phyloP scores from a whole-genome alignment of 2,329 filamentous ascomycete species.

The Helotiales sp. region DNA sequence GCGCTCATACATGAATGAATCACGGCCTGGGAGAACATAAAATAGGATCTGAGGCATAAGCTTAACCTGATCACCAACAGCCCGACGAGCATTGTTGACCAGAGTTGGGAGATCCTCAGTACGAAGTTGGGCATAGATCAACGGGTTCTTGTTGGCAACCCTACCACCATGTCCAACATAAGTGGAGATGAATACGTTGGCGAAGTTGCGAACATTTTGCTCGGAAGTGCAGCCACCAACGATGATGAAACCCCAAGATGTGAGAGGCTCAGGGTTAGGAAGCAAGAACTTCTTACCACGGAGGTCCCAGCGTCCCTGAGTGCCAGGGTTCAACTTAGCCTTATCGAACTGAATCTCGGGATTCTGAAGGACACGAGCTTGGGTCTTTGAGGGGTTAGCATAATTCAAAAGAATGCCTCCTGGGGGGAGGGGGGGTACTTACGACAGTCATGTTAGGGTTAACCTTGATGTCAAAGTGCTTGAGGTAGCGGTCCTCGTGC shows the following conservation, averaged over 20 bases:
- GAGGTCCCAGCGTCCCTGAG: conserved; percentile 83
- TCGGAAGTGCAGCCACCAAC: conserved; percentile 61
- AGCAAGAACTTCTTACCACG: conserved; percentile 78
- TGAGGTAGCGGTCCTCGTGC: conserved; percentile 70
- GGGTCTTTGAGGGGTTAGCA: conserved; percentile 49
- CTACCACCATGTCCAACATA: conserved; percentile 67
- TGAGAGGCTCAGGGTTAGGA: conserved; percentile 65
- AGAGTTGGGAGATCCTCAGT: conserved; percentile 24
- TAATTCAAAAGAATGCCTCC: too few species aligned
- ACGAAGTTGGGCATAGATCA: conserved; percentile 43
- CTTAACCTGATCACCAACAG: conserved; percentile 32
- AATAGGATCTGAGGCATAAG: conserved; percentile 73
- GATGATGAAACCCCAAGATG: conserved; percentile 76
- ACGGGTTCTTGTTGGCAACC: conserved; percentile 52
- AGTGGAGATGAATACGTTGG: conserved; percentile 63
- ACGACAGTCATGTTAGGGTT: conserved; percentile 63
- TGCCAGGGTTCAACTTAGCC: conserved; percentile 61
- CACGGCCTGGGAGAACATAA: conserved; percentile 75
- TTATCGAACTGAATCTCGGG: conserved; percentile 70
- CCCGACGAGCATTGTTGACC: conserved; percentile 23
- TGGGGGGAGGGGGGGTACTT: conserved; percentile 18
- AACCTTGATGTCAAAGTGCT: conserved; percentile 76
- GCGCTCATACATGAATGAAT: conserved; percentile 75
- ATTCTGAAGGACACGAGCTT: conserved; percentile 72
- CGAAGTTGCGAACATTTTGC: conserved; percentile 55